phyloP scores from a whole-genome alignment of 164 flowering plant species.

The Chloranthus sessilifolius region DNA sequence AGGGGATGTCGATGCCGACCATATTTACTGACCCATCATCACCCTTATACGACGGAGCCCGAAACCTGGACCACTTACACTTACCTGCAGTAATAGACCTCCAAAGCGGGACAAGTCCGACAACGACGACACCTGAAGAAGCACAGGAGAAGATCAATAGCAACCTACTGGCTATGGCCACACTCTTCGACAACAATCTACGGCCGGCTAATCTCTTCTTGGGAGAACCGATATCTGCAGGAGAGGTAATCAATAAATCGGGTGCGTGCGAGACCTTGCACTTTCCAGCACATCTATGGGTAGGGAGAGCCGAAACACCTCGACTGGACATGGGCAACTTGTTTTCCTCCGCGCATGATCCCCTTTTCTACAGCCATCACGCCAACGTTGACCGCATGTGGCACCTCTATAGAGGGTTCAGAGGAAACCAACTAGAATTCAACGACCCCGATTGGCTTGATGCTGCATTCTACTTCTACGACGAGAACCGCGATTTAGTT shows the following conservation, averaged over 20 bases:
- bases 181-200: background rate
- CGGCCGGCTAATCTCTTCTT: background rate
- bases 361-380: constrained; percentile 13
- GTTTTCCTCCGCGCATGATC: constrained; percentile 8
- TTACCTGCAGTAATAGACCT: no score
- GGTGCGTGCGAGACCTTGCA: background rate
- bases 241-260: background rate
- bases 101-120: background rate
- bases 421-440: background rate
- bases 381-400: constrained; percentile 12
- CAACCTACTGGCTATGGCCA: background rate
- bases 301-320: background rate
- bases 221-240: background rate
- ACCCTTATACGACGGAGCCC: background rate
- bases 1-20: background rate
- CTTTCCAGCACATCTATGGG: background rate
- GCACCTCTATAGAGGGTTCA: background rate
- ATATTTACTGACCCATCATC: background rate
- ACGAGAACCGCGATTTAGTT: constrained; percentile 8
- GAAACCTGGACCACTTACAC: background rate
- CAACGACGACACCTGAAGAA: background rate
- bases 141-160: background rate
- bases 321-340: background rate
- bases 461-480: constrained; percentile 9
- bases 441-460: constrained; percentile 8